Base-by-base conservation (phyloP, 2,329 filamentous ascomycete species). In the Fusarium keratoplasticum region DNA sequence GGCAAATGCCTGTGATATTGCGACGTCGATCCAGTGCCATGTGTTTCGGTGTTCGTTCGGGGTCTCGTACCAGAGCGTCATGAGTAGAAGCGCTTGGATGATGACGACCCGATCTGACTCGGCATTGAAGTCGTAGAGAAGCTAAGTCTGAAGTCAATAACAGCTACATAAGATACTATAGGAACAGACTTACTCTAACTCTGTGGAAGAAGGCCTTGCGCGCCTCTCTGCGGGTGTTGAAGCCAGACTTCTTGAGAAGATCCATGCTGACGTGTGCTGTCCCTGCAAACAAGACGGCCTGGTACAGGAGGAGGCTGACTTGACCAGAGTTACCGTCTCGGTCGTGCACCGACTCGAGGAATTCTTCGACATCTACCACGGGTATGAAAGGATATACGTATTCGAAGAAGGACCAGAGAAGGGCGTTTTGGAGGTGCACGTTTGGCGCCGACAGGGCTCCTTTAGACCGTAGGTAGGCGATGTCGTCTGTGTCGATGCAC, bases 11-110 rank as follows among this genome's bases (percentile, higher is more conserved):
- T 98, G 87, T 6, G 95, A 97, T 66, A 97, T 94, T 47, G 95
- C 95, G 29, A 98, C 94, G 11, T 95, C 95, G 93, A 98, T 97
- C 95, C 95, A 98, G 81, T 98, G 95, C 94, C 95, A 98, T 33
- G 95, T 97, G 81, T 98, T 95, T 82, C 98, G 97, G 80, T 97
- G 94, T 81, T 98, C 95, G 81, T 98, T 95, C 0, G 95, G 95
- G 6, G 94, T 97, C 82, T 98, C 95, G 81, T 98, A 98, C 93
- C 95, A 98, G 81, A 97, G 97, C 1, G 95, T 97, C 93, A 98
- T 95, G 67, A 98, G 88, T 20, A 98, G 87, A 18, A 98, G 87
- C 3, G 94, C 92, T 83, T 98, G 95, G 18, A 98, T 94, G 29
- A 98, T 88, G n/a, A 94, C 90, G 64, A 98, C 91, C 52, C 95